A percentile compares a stretch with the other conserved stretches of the same genome.
Evolutionary conservation across 176 grass and related monocot species (phyloP).

Genomic region (Ananas comosus): DNA sequence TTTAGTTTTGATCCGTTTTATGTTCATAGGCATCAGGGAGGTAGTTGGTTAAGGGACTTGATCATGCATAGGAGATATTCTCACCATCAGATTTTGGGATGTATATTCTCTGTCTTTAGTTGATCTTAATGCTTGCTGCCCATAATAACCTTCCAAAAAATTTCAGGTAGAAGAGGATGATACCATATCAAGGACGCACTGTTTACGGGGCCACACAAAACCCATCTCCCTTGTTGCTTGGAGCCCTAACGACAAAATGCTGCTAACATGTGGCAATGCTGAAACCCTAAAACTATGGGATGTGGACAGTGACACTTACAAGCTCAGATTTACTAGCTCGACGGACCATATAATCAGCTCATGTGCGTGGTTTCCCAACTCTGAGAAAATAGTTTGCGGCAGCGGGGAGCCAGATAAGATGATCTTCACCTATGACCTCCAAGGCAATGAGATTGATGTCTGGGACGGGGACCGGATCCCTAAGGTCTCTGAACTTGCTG

Average conservation of each 20-base stretch:
- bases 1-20: too few species aligned
- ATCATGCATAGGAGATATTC: too few species aligned
- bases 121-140: not conserved
- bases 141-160: not conserved
- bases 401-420: constrained; percentile 43
- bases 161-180: constrained; percentile 81
- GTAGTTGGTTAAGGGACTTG: too few species aligned
- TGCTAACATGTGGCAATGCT: constrained; percentile 61
- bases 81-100: not conserved
- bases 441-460: constrained; percentile 55
- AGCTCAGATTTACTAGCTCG: constrained; percentile 38
- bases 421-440: constrained; percentile 85
- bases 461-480: constrained; percentile 96
- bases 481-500: constrained; percentile 71
- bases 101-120: not conserved
- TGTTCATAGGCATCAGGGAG: too few species aligned
- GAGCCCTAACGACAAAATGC: constrained; percentile 82
- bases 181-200: constrained; percentile 48
- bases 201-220: constrained; percentile 50
- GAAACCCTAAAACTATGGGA: constrained; percentile 89
- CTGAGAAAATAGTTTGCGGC: constrained; percentile 82
- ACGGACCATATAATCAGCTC: constrained; percentile 38
- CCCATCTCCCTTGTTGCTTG: constrained; percentile 77
- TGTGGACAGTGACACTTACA: constrained; percentile 54
- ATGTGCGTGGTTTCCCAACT: constrained; percentile 91